A percentile compares a stretch with the other conserved stretches of the same genome.
Evolutionary conservation across 495 filamentous ascomycete genomes (phyloP).

Genomic region (Talaromyces stipitatus): DNA sequence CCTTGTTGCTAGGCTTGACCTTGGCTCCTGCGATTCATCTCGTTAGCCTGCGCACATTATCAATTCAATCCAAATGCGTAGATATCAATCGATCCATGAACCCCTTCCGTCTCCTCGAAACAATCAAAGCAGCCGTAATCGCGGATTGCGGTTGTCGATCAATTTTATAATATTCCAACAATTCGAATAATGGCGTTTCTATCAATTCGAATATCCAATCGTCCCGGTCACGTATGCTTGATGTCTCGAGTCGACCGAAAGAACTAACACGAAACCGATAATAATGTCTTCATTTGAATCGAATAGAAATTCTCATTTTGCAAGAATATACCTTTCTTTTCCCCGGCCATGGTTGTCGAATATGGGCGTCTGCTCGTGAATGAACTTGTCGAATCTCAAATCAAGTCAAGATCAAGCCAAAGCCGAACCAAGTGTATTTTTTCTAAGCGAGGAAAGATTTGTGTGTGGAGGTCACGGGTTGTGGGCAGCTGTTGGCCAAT

Average conservation of each 20-base stretch:
- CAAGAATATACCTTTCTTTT: constrained; percentile 7
- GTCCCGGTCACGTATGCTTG: neutral
- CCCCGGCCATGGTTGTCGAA: constrained; percentile 52
- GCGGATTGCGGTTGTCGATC: neutral
- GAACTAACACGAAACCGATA: neutral
- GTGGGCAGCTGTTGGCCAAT: neutral
- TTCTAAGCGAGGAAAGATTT: constrained; percentile 9
- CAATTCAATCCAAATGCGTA: neutral
- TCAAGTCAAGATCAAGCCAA: neutral
- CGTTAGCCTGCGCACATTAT: constrained; percentile 4
- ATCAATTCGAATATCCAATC: neutral
- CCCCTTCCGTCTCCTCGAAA: neutral
- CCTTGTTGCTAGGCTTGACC: constrained; percentile 66
- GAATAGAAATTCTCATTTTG: neutral
- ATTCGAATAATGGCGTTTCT: neutral
- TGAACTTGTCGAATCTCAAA: constrained; percentile 7
- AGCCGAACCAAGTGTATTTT: neutral
- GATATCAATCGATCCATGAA: neutral
- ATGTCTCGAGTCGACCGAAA: neutral
- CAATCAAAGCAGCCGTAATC: neutral
- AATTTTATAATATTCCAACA: neutral
- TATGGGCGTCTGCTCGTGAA: constrained; percentile 43
- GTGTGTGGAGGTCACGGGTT: constrained; percentile 4
- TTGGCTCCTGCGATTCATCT: constrained; percentile 52
- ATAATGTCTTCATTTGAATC: neutral